Evolutionary conservation across 371 early-diverging fungal species (phyloP), one percentile per base, ranked within the genome.

Genomic region (Rhizopus microsporus): DNA sequence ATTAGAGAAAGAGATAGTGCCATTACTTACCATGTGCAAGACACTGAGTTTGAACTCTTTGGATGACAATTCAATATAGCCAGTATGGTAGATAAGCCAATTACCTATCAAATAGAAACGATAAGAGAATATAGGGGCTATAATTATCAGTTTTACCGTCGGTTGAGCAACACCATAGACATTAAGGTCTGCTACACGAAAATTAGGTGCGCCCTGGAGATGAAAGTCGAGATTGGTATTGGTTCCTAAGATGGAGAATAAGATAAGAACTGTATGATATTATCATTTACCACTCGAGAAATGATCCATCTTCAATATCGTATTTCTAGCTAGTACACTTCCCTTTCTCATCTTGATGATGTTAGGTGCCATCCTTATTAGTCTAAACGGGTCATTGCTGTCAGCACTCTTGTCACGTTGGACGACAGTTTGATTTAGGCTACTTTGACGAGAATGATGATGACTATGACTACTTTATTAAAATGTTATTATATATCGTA

Each of bases 151-250:
- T 2, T 23, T 60, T 72, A 80, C 80, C 6, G 88, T 85, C 4
- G 90, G 90, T 55, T 89, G 88, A 29, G 88, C 87, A 37, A 84
- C 85, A 42, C 90, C 90, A 61, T 79, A 84, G 5, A 88, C 80
- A 55, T 85, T 83, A 50, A 82, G 62, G 52, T 83, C 84, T 23
- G 81, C 82, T 54, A 75, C 72, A 17, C 90, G 80, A 65, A 89
- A 89, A 59, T 89, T 88, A 34, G 88, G 88, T 8, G 88, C 86
- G 0, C 88, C 90, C 55, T 87, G 84, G 34, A 88, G 67, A 57
- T 84, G 78, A 51, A 88, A 83, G 59, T 82, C 87, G 8, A 86
- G 71, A 13, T 80, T 78, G 35, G 80, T 71, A 65, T 84, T 79
- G 51, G 81, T 63, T 23, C 75, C 86, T 83, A 57, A 53, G 31